Base-by-base conservation (phyloP, 2,329 filamentous ascomycete species). In the Claviceps humidiphila region DNA sequence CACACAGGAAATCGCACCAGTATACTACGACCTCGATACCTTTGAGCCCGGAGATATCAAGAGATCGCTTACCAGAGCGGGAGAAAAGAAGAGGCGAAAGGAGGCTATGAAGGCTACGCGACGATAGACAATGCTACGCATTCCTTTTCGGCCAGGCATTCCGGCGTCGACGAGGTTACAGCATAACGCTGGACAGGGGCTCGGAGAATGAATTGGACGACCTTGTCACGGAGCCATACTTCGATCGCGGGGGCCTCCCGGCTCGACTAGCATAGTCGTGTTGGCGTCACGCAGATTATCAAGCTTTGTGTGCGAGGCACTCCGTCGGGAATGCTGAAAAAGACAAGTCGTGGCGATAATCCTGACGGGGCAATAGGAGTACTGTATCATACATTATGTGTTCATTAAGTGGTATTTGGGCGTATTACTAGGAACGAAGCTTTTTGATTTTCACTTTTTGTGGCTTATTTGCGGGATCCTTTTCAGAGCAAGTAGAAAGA, bases 41-140 rank as follows among this genome's bases (percentile, higher is more conserved):
- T 96, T 97, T 68, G 81, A 80, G 50, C 89, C 95, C 66, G 88
- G 89, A 51, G 90, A 96, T 55, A 83, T 95, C 59, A 90, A 86
- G 71, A 82, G 78, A 40, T 79, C 81, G 3, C 69, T 86, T 37
- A 70, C 74, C 56, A 69, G 76, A 22, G 74, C 80, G 0, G 66
- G 71, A 1, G 80, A 84, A 57, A 83, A 78, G 71, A 74, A 81
- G 62, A 74, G 74, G 58, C 73, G 82, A 53, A 80, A 76, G 60
- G 72, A 77, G 60, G 77, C 77, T 22, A 75, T 76, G 70, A 80
- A 68, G 74, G 67, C 68, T 9, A 70, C 69, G 24, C 67, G 68
- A 55, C 72, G 63, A 70, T 34, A 34, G 30, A 34, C 4, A 34
- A 34, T 11, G 30, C 30, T 34, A 34, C 9, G 9, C 9, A 34